Evolutionary conservation across 495 filamentous ascomycete species (phyloP), one percentile per base, ranked within the genome.

Genomic region (Viridothelium virens): DNA sequence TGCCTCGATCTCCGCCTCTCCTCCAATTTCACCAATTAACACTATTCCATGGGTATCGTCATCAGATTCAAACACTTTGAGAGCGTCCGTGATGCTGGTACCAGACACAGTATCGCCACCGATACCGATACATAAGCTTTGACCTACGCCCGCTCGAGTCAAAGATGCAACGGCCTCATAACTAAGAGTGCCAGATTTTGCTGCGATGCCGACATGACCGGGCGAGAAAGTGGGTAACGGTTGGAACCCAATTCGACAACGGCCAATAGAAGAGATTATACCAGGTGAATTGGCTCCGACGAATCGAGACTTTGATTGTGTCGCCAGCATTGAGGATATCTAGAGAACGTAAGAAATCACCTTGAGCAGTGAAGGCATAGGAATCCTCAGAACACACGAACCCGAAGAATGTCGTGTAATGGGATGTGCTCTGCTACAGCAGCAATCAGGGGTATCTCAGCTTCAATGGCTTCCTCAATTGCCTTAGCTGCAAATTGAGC

Each of bases 401-500:
- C 91, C 69, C 89, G 80, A 63, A 94, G 80, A 65, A 96, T 87
- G 71, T 96, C 90, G 77, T 95, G 90, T 44, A 95, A 74, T 5
- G 92, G 91, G 63, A 96, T 91, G 74, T 96, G 92, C 74, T 96
- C 92, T 1, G 92, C 92, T 50, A 96, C 92, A 10, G 91, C 89
- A 4, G 96, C 90, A 63, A 96, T 86, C 2, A 96, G 81, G 11
- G 91, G 89, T 7, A 96, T 89, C 71, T 94, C 90, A 2, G 90
- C 91, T 69, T 90, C 91, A 63, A 96, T 91, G 0, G 92, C 91
- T 71, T 96, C 90, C 72, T 92, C 87, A 71, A 96, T 95, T 7
- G 92, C 92, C 46, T 77, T 77, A 1, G 87, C 80, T 5, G 91
- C 91, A 67, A 90, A 84, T 63, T 87, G 84, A 31, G 91, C 91